Base-by-base conservation (phyloP, 306 rosid species). In the Ormosia emarginata region DNA sequence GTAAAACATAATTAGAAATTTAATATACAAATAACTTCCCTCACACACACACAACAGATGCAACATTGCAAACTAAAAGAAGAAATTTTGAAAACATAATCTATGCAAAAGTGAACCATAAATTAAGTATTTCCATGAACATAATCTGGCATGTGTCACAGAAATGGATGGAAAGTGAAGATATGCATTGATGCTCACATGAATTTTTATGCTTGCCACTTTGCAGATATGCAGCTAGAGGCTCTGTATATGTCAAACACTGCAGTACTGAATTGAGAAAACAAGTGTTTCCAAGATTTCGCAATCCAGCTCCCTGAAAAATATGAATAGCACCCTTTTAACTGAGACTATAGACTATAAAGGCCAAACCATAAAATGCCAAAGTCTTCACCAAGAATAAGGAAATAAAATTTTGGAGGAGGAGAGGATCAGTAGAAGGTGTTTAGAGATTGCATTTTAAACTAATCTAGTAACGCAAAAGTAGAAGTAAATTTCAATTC, bases 301-400 rank as follows among this genome's bases (percentile, higher is more conserved):
- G 77, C 87, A 96, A 81, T 33, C 99, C 99, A 73, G 99, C 99
- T 68, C 99, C 99, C 99, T 96, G 97, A 64, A 88, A 84, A 76
- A 65, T 29, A 53, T 34, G 10, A 74, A 76, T 15, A 18, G 46
- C 77, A 77, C 43, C 73, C 41, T 50, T 39, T 29, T 29, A 57
- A 67, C 50, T 71, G 40, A 69, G 39, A 71, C 56, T 29, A 10
- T 9, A 46, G 17, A 36, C n/a, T 61, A 44, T 40, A 32, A 41
- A 68, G 47, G 63, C 55, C 11, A 39, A 75, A 43, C 59, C 46
- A 71, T 18, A 46, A 39, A 29, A 75, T 13, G 78, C 52, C 24
- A 47, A 49, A 41, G 11, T 18, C 33, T n/a, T n/a, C 50, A 15
- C 52, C 59, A 30, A 32, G 9, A 30, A 61, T 7, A 17, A 17